These are phyloP conservation scores for Mucor circinelloides DNA, from an alignment of 371 early-diverging fungal genomes.

Conservation along the genomic window DNA sequence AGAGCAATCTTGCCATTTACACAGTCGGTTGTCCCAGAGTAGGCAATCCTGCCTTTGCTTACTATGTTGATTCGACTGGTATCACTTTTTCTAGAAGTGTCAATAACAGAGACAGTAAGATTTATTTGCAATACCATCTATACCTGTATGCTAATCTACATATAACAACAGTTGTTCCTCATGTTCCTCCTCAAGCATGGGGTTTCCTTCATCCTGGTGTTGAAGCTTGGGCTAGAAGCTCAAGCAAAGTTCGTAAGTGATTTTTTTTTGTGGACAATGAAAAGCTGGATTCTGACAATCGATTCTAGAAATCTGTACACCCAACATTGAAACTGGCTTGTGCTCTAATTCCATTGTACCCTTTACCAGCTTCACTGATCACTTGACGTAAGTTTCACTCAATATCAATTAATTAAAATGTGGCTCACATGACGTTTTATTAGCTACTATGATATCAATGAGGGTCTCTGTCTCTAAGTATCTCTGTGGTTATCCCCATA, in stretches of 20 bases:
- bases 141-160: too few species aligned
- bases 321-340: background rate
- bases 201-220: slow-evolving; percentile 32
- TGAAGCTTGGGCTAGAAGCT: slow-evolving; percentile 28
- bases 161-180: slow-evolving; percentile 22
- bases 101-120: slow-evolving; percentile 27
- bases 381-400: background rate
- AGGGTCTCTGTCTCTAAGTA: background rate
- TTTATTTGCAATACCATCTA: background rate
- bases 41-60: slow-evolving; percentile 30
- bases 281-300: background rate
- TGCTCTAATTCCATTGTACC: background rate
- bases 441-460: background rate
- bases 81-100: slow-evolving; percentile 23
- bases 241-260: slow-evolving; percentile 17
- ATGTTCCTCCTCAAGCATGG: slow-evolving; percentile 28
- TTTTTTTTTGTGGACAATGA: background rate
- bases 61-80: slow-evolving; percentile 26
- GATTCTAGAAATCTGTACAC: background rate
- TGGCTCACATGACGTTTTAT: background rate
- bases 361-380: background rate
- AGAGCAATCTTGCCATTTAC: slow-evolving; percentile 18
- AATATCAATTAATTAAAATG: background rate
- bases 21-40: slow-evolving; percentile 31
- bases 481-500: too few species aligned